These are phyloP conservation scores for Ettlia oleoabundans DNA, from an alignment of 139 green algal genomes.

Conservation along the genomic window DNA sequence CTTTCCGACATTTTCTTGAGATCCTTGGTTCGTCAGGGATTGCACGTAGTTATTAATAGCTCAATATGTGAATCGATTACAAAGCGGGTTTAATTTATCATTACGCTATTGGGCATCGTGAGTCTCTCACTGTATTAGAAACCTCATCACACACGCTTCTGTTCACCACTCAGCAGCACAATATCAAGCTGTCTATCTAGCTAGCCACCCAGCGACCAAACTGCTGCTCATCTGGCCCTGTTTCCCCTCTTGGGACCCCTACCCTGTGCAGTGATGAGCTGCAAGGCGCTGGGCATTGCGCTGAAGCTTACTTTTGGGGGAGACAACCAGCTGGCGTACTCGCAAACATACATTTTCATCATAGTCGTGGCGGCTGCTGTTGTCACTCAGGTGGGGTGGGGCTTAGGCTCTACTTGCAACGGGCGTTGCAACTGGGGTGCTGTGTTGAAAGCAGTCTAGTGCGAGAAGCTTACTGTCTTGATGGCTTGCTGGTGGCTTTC, in stretches of 20 bases:
- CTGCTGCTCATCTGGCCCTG: too few species aligned
- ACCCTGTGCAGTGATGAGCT: slow-evolving; percentile 82
- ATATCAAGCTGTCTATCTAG: too few species aligned
- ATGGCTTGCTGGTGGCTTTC: neutral
- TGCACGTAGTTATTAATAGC: neutral
- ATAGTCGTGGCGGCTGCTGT: slow-evolving; percentile 84
- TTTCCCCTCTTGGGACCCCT: neutral
- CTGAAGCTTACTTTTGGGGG: slow-evolving; percentile 95
- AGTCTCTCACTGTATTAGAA: too few species aligned
- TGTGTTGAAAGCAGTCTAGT: neutral
- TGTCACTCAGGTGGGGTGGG: slow-evolving; percentile 88
- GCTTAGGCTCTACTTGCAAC: neutral
- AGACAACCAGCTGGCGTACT: slow-evolving; percentile 88
- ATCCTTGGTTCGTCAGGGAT: neutral
- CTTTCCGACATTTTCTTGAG: too few species aligned
- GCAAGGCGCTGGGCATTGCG: slow-evolving; percentile 96
- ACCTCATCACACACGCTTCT: too few species aligned
- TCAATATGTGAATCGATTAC: too few species aligned
- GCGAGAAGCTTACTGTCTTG: neutral
- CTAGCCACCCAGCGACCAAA: too few species aligned
- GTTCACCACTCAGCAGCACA: too few species aligned
- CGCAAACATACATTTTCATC: slow-evolving; percentile 77
- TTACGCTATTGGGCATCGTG: too few species aligned
- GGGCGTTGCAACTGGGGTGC: neutral
- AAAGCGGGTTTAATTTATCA: too few species aligned